A percentile compares a stretch with the other conserved stretches of the same genome.
phyloP scores from a whole-genome alignment of 305 asterid genomes.

The Striga hermonthica region DNA sequence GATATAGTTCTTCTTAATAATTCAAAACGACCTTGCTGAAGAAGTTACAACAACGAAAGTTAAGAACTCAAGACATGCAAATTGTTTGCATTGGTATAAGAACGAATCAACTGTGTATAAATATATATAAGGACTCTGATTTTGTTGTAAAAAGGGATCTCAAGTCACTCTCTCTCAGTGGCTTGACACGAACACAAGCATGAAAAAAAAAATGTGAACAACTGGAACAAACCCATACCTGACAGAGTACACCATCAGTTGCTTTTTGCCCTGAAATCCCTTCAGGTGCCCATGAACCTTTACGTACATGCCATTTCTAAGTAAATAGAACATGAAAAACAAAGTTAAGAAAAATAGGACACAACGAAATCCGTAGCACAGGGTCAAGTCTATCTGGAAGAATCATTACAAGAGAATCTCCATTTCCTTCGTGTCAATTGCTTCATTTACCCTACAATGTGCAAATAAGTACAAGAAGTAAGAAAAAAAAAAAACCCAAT shows the following conservation, averaged over 20 bases:
- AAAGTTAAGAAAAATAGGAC: slow-evolving; percentile 28
- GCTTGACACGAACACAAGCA: neutral
- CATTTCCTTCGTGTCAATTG: slow-evolving; percentile 65
- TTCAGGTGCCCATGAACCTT: slow-evolving; percentile 84
- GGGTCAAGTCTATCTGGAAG: slow-evolving; percentile 22
- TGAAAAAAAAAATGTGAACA: neutral
- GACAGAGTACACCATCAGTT: slow-evolving; percentile 67
- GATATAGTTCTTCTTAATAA: neutral
- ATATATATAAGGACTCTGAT: neutral
- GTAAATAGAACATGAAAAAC: slow-evolving; percentile 19
- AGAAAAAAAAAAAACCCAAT: neutral
- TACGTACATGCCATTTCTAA: slow-evolving; percentile 78
- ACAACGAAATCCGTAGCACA: slow-evolving; percentile 11
- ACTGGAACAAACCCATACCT: slow-evolving; percentile 43
- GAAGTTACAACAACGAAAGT: neutral
- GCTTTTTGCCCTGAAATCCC: slow-evolving; percentile 77
- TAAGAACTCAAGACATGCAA: neutral
- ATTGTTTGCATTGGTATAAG: neutral
- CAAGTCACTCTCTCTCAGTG: neutral
- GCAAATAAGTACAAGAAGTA: slow-evolving; percentile 8
- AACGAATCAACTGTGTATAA: neutral
- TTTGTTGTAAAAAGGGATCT: neutral
- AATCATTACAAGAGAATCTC: slow-evolving; percentile 56
- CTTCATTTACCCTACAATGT: slow-evolving; percentile 61
- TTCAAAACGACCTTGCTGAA: neutral